These are phyloP conservation scores for Ustanciosporium gigantosporum DNA, from an alignment of 1,284 basidiomycete genomes.

Conservation along the genomic window DNA sequence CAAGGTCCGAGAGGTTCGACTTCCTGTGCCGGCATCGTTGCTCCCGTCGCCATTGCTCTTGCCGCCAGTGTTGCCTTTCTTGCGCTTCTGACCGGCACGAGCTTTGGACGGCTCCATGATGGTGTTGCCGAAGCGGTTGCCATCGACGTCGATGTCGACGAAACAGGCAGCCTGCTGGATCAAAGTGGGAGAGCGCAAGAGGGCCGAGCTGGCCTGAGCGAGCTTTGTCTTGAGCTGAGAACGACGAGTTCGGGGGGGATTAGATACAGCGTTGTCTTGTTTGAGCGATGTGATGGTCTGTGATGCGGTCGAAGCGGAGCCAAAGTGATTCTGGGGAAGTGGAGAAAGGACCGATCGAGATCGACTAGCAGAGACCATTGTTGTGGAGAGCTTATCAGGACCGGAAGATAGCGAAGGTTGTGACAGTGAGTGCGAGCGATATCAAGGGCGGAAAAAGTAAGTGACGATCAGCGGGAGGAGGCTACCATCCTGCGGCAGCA, in stretches of 20 bases:
- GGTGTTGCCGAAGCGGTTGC: conserved; percentile 2
- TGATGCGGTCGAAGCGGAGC: neutral
- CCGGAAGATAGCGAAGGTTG: neutral
- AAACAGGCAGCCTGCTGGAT: conserved; percentile 7
- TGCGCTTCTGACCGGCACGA: conserved; percentile 36
- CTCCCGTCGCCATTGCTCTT: neutral
- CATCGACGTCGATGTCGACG: conserved; percentile 13
- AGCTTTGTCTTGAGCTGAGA: conserved; percentile 6
- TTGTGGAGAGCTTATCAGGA: neutral
- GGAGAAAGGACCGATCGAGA: conserved; percentile 21
- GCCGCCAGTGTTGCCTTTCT: conserved; percentile 10
- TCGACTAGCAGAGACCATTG: conserved; percentile 21
- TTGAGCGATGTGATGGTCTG: neutral
- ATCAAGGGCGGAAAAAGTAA: too few species aligned
- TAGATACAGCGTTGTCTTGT: neutral
- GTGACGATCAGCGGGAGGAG: too few species aligned
- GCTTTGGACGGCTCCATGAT: conserved; percentile 11
- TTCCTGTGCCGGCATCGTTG: too few species aligned
- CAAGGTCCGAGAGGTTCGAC: too few species aligned
- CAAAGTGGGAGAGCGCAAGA: conserved; percentile 8
- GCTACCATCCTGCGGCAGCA: too few species aligned
- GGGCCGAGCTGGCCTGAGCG: conserved; percentile 9
- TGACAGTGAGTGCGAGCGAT: too few species aligned
- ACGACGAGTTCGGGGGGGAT: neutral
- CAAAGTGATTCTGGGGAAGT: conserved; percentile 15